These are phyloP conservation scores for Avena atlantica DNA, from an alignment of 176 grass and related monocot species.

Conservation along the genomic window DNA sequence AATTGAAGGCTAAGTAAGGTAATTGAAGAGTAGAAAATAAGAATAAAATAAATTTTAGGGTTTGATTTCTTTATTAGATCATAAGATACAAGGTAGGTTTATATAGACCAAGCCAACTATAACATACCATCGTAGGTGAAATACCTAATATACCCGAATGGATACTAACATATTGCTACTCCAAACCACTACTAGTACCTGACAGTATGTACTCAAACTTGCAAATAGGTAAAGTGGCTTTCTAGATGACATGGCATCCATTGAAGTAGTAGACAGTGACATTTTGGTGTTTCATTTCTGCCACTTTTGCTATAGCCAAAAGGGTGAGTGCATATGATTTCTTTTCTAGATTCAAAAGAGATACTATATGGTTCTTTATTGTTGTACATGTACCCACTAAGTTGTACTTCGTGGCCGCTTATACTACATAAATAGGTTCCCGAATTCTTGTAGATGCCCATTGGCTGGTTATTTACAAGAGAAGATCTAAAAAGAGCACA, in stretches of 20 bases:
- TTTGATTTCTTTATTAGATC: no score
- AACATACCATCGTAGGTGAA: no score
- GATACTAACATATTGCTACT: no score
- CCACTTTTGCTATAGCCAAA: not conserved
- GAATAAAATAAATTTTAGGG: no score
- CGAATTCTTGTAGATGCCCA: not conserved
- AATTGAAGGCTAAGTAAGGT: no score
- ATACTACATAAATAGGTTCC: not conserved
- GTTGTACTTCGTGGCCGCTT: not conserved
- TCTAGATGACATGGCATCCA: not conserved
- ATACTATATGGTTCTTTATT: not conserved
- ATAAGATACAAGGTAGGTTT: no score
- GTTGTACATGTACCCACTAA: constrained; percentile 5
- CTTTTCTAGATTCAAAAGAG: not conserved
- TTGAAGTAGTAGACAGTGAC: not conserved
- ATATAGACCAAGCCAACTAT: no score
- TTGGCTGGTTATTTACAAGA: not conserved
- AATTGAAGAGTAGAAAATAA: no score
- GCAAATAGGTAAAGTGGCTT: not conserved
- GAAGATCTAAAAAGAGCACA: not conserved
- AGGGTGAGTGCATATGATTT: not conserved
- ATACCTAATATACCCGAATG: no score
- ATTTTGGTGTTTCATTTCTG: not conserved
- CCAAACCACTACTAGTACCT: no score
- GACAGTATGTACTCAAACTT: not conserved